Conservation (phyloP, 1,284 basidiomycete genomes). For the Ceraceosorus guamensis region DNA sequence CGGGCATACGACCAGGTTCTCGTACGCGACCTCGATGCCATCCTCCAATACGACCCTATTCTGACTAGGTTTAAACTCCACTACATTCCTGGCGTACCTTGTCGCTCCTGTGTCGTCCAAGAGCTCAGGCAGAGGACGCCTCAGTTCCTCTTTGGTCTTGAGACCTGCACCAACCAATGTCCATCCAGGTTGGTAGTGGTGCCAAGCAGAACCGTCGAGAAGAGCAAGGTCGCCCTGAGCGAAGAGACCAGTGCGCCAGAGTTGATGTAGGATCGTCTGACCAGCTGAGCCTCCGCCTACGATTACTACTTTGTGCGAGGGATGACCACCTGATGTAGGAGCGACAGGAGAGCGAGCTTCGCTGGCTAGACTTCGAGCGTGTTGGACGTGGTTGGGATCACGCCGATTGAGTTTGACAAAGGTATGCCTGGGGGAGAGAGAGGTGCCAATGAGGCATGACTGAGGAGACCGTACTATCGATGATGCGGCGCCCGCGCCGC, state of each 20-base stretch:
- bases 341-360: no score
- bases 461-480: no score
- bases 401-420: no score
- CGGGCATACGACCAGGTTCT: slow-evolving; percentile 77
- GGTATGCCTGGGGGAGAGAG: no score
- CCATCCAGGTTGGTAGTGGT: slow-evolving; percentile 55
- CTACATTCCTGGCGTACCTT: slow-evolving; percentile 3
- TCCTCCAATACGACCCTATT: slow-evolving; percentile 66
- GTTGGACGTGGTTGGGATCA: no score
- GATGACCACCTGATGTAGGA: no score
- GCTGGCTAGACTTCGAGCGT: no score
- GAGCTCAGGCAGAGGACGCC: slow-evolving; percentile 56
- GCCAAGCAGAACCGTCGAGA: slow-evolving; percentile 33
- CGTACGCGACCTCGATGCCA: slow-evolving; percentile 71
- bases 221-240: slow-evolving; percentile 26
- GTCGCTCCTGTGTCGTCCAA: slow-evolving; percentile 1
- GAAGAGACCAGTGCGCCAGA: slow-evolving; percentile 54
- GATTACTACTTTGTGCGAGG: slow-evolving; percentile 39
- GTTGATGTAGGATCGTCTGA: slow-evolving; percentile 47
- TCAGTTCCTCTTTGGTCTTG: slow-evolving; percentile 60
- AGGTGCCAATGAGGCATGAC: no score
- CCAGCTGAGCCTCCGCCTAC: slow-evolving; percentile 50
- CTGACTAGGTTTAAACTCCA: slow-evolving; percentile 51
- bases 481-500: no score
- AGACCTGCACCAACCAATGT: slow-evolving; percentile 86